Evolutionary conservation across 140 eudicot species (phyloP).

Genomic region (Flaveria floridana): DNA sequence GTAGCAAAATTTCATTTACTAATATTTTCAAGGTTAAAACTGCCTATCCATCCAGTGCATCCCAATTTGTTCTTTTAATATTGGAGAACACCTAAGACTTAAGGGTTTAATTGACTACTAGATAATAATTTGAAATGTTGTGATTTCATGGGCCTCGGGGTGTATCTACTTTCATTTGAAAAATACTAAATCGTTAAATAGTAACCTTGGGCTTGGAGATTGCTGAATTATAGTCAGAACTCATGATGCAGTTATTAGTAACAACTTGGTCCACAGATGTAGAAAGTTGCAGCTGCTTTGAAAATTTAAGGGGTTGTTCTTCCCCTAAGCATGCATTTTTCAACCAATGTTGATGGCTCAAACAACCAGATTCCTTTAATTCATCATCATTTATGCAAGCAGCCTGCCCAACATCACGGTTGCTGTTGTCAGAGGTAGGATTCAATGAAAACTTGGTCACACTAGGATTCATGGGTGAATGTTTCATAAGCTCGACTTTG

Average conservation of each 20-base stretch:
- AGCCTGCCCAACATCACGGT: slow-evolving; percentile 24
- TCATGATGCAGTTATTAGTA: slow-evolving; percentile 11
- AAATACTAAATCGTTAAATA: slow-evolving; percentile 5
- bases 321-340: slow-evolving; percentile 20
- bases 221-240: slow-evolving; percentile 24
- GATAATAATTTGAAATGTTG: background rate
- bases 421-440: slow-evolving; percentile 18
- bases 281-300: slow-evolving; percentile 25
- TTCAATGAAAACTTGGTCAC: slow-evolving; percentile 19
- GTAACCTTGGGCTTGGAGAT: slow-evolving; percentile 44
- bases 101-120: background rate
- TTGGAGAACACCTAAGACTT: background rate
- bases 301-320: background rate
- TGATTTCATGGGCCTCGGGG: background rate
- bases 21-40: background rate
- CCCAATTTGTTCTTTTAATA: background rate
- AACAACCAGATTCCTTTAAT: slow-evolving; percentile 21
- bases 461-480: slow-evolving; percentile 26
- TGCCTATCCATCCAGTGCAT: background rate
- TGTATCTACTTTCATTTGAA: slow-evolving; percentile 9
- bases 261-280: slow-evolving; percentile 29
- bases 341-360: slow-evolving; percentile 9
- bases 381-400: slow-evolving; percentile 12
- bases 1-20: background rate
- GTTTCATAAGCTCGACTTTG: slow-evolving; percentile 18